These are phyloP conservation scores for Xanthoparmelia taractica DNA, from an alignment of 495 filamentous ascomycete genomes.

Conservation along the genomic window DNA sequence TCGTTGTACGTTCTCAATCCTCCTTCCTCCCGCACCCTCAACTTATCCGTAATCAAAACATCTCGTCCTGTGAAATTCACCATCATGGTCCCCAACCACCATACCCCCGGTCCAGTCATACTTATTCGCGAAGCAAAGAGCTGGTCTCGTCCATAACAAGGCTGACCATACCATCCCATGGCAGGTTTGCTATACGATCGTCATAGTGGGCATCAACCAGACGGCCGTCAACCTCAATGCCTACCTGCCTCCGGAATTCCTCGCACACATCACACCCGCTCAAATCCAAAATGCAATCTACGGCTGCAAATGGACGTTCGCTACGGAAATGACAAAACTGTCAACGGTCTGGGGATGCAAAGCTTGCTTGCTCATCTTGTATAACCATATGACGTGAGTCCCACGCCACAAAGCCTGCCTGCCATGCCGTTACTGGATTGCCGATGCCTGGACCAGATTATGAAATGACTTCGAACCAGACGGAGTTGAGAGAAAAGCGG, in stretches of 20 bases:
- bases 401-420: background rate
- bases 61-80: no score
- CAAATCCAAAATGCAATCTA: constrained; percentile 41
- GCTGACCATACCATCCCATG: background rate
- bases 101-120: background rate
- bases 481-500: no score
- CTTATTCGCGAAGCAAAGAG: background rate
- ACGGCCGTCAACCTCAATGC: constrained; percentile 45
- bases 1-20: constrained; percentile 32
- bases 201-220: constrained; percentile 47
- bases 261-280: constrained; percentile 37
- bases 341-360: constrained; percentile 48
- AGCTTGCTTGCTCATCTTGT: constrained; percentile 46
- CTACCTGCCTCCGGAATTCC: constrained; percentile 42
- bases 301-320: constrained; percentile 50
- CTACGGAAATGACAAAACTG: constrained; percentile 39
- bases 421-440: background rate
- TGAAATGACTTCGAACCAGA: background rate
- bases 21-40: background rate
- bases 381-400: constrained; percentile 45
- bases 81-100: background rate
- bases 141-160: background rate
- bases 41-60: background rate
- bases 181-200: constrained; percentile 36
- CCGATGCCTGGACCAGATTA: background rate